Base-by-base conservation (phyloP, 2,329 filamentous ascomycete species). In the Pestalotiopsis sp. region DNA sequence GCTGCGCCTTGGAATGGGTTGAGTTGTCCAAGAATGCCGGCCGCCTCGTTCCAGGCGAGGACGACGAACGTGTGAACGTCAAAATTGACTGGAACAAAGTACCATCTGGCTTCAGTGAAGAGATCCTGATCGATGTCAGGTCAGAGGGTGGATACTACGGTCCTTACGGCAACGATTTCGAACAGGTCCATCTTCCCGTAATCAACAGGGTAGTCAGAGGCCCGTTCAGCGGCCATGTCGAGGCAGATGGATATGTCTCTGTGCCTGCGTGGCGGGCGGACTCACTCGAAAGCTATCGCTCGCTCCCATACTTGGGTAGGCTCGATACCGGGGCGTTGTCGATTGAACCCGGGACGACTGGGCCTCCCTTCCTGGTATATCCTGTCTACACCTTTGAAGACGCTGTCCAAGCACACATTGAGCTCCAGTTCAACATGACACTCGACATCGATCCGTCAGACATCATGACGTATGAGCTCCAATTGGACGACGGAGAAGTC, bases 361-460 rank as follows among this genome's bases (percentile, higher is more conserved):
- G 64, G 2, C 45, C 38, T 13, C 61, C 61, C 14, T 68, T 60
- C 31, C 20, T 59, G n/a, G 20, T 17, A 7, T 81, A 79, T 68
- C 72, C 73, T 4, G 73, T 81, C 23, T 79, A 78, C 59, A 73
- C 79, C 6, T 78, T 78, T 61, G 71, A 76, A 1, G 62, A 72
- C 1, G 70, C 69, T 2, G 66, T 70, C 2, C 41, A 58, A 2
- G 67, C 72, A 12, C 11, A 12, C n/a, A 11, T 68, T 23, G 17
- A 38, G 59, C 71, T 80, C 0, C 72, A 70, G 2, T 79, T 83
- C 71, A 80, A 77, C 68, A 78, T 76, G 65, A 79, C 83, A 0
- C 80, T 88, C 4, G 88, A 89, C 72, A 82, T 84, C 5, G 82
- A 87, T 67, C 86, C 86, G 0, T 77, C 79, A 25, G 78, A 81